These are phyloP conservation scores for Aureobasidium pullulans DNA, from an alignment of 2,329 filamentous ascomycete genomes.

Conservation along the genomic window DNA sequence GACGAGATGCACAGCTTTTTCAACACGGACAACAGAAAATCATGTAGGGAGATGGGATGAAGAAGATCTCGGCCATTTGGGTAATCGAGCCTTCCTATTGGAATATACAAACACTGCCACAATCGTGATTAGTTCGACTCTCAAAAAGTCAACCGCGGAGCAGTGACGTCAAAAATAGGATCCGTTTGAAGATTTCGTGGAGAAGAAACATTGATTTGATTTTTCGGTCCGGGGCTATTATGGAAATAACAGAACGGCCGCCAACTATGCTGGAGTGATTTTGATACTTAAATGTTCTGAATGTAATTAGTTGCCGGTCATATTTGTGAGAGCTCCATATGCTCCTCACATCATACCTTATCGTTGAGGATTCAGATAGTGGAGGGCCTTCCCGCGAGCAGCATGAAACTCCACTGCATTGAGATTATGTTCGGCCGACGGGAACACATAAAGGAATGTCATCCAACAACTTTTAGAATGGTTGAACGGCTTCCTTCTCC, in stretches of 20 bases:
- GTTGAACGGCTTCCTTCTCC: neutral
- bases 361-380: neutral
- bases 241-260: neutral
- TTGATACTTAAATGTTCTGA: no score
- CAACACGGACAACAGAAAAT: neutral
- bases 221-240: neutral
- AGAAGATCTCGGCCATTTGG: neutral
- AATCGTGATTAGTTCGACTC: neutral
- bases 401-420: no score
- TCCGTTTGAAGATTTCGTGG: neutral
- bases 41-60: neutral
- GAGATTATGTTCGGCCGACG: no score
- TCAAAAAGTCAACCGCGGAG: neutral
- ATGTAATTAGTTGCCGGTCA: neutral
- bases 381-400: no score
- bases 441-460: no score
- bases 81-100: neutral
- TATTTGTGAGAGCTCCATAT: neutral
- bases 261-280: neutral
- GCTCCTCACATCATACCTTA: neutral
- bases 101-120: conserved; percentile 1
- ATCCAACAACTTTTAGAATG: no score
- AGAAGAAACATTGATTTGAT: neutral
- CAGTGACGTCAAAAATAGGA: neutral
- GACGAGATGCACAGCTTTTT: neutral